Conservation (phyloP, 1,284 basidiomycete genomes). For the Caloboletus inedulis region DNA sequence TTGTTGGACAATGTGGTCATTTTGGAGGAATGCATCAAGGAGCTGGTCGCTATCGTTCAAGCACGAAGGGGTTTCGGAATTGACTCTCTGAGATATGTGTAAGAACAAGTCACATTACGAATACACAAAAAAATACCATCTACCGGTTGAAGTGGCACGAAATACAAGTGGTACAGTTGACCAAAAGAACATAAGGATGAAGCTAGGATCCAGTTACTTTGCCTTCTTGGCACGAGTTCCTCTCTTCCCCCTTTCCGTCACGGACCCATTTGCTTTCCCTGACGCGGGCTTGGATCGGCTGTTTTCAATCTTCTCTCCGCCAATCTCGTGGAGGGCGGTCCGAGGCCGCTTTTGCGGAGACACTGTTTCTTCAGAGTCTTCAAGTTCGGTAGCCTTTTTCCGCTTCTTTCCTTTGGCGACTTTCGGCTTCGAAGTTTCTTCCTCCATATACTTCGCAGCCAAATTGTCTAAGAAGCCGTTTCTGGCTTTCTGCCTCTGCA, state of each 20-base stretch:
- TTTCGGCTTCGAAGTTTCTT: slow-evolving; percentile 36
- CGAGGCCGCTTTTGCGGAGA: slow-evolving; percentile 51
- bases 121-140: slow-evolving; percentile 4
- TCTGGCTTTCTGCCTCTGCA: slow-evolving; percentile 71
- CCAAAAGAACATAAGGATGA: background rate
- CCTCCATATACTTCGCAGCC: slow-evolving; percentile 74
- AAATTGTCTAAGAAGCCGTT: slow-evolving; percentile 73
- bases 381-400: slow-evolving; percentile 29
- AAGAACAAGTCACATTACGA: slow-evolving; percentile 19
- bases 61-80: slow-evolving; percentile 84
- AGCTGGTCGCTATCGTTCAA: slow-evolving; percentile 84
- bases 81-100: slow-evolving; percentile 76
- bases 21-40: slow-evolving; percentile 94
- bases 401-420: slow-evolving; percentile 57
- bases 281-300: slow-evolving; percentile 63
- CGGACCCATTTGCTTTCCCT: slow-evolving; percentile 36
- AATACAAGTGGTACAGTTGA: slow-evolving; percentile 3
- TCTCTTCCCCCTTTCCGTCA: slow-evolving; percentile 32
- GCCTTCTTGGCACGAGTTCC: slow-evolving; percentile 34
- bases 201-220: slow-evolving; percentile 21
- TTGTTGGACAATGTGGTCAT: slow-evolving; percentile 94
- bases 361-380: slow-evolving; percentile 38
- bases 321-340: slow-evolving; percentile 48
- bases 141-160: background rate
- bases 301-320: slow-evolving; percentile 66